phyloP scores from a whole-genome alignment of 495 filamentous ascomycete genomes.

The Cercophora sp. region DNA sequence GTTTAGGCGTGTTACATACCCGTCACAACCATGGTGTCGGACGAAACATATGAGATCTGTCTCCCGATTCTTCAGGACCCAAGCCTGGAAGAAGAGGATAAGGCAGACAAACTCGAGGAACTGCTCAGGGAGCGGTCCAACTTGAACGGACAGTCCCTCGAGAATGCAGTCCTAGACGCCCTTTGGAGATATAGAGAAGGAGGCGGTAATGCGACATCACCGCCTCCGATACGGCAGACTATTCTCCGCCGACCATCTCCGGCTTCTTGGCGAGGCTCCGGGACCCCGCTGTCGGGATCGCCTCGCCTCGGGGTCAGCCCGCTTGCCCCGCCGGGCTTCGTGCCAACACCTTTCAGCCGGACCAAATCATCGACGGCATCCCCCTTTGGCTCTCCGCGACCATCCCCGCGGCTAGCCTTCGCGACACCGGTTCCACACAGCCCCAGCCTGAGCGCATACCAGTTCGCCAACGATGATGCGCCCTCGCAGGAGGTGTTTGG shows the following conservation, averaged over 20 bases:
- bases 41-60: conserved; percentile 87
- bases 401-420: conserved; percentile 87
- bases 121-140: conserved; percentile 74
- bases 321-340: conserved; percentile 75
- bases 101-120: conserved; percentile 87
- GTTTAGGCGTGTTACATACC: background rate
- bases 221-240: conserved; percentile 76
- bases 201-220: conserved; percentile 68
- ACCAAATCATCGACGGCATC: conserved; percentile 72
- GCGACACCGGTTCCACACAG: conserved; percentile 91
- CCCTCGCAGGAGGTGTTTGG: conserved; percentile 82
- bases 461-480: conserved; percentile 71
- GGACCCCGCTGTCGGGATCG: conserved; percentile 74
- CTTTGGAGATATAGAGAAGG: conserved; percentile 88
- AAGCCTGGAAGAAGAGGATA: conserved; percentile 86
- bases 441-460: conserved; percentile 88
- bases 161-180: conserved; percentile 86
- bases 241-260: conserved; percentile 88
- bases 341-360: conserved; percentile 68
- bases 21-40: conserved; percentile 69
- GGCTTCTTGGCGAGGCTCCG: conserved; percentile 81
- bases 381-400: conserved; percentile 90
- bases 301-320: conserved; percentile 74
- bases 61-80: conserved; percentile 82
- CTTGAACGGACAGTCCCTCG: conserved; percentile 71